Conservation (phyloP, 305 asterid genomes). For the Stenogyne calaminthoides region DNA sequence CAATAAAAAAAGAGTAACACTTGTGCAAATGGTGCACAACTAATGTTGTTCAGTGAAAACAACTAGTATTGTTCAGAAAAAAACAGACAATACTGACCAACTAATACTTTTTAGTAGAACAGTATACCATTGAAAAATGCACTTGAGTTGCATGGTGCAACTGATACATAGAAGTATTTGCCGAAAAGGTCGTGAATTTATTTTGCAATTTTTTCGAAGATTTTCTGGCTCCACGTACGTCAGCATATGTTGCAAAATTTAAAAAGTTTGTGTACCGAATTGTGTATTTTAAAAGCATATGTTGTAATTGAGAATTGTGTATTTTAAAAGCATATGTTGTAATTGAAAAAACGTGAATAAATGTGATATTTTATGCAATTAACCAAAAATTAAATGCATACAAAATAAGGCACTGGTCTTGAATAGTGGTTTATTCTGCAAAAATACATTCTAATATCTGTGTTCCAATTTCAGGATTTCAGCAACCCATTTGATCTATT, state of each 20-base stretch:
- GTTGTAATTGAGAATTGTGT: too few species aligned
- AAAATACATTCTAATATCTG: slow-evolving; percentile 25
- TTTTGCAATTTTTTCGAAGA: not conserved
- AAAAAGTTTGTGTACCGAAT: not conserved
- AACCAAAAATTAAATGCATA: not conserved
- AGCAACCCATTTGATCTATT: slow-evolving; percentile 95
- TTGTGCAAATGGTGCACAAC: too few species aligned
- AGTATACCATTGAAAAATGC: too few species aligned
- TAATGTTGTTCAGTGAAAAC: too few species aligned
- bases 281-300: not conserved
- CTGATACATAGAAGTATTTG: too few species aligned
- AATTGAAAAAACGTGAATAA: not conserved
- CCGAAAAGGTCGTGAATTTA: too few species aligned
- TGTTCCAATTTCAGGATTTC: slow-evolving; percentile 63
- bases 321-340: too few species aligned
- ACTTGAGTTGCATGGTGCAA: too few species aligned
- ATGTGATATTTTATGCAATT: not conserved
- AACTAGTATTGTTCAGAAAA: too few species aligned
- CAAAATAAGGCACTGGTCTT: not conserved
- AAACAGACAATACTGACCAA: too few species aligned
- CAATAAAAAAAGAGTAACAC: too few species aligned
- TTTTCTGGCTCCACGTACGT: not conserved
- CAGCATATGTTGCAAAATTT: not conserved
- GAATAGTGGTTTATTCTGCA: slow-evolving; percentile 7
- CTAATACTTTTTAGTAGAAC: too few species aligned